Base-by-base conservation (phyloP, 1,139 yeast genomes). In the Yarrowia galli region DNA sequence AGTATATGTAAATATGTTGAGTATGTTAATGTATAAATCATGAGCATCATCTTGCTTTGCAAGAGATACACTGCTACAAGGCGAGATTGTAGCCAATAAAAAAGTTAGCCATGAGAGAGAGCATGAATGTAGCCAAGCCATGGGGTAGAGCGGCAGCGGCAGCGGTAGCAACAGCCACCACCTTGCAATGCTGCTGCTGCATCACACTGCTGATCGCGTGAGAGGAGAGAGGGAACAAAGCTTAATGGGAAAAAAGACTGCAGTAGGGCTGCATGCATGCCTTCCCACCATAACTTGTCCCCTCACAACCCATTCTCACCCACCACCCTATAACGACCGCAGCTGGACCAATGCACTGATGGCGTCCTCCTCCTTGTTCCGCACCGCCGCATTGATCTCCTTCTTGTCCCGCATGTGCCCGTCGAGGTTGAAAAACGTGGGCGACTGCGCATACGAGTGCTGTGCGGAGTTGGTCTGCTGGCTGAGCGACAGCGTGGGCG, bases 331-430 rank as follows among this genome's bases (percentile, higher is more conserved):
- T 36, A 54, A 40, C 61, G 61, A 54, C 61, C 61, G 61, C 49
- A 61, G 71, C 70, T 78, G 79, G 6, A 79, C 81, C 38, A 79
- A 72, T 5, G 81, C 81, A 54, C 76, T 78, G 32, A 79, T 74
- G 18, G 81, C 81, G 64, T 78, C 81, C 70, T 74, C 76, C 70
- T 79, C 81, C 49, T 76, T 71, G 69, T 70, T 72, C 13, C 40
- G 53, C 42, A 51, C 65, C 25, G 53, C 54, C 25, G 64, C 49
- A 13, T 58, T 58, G 51, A 58, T 42, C 64, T 58, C 64, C 64
- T 58, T 58, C 25, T 25, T 18, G 64, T 42, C 51, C 10, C 61
- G 61, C 61, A 54, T 54, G 58, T 61, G 67, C 40, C 61, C 61
- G 35, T 67, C 56, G 25, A 61, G 66, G 20, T 46, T 61, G 66